A percentile compares a stretch with the other conserved stretches of the same genome.
Conservation (phyloP, 208 protist species). For the Acanthamoeba triangularis region DNA sequence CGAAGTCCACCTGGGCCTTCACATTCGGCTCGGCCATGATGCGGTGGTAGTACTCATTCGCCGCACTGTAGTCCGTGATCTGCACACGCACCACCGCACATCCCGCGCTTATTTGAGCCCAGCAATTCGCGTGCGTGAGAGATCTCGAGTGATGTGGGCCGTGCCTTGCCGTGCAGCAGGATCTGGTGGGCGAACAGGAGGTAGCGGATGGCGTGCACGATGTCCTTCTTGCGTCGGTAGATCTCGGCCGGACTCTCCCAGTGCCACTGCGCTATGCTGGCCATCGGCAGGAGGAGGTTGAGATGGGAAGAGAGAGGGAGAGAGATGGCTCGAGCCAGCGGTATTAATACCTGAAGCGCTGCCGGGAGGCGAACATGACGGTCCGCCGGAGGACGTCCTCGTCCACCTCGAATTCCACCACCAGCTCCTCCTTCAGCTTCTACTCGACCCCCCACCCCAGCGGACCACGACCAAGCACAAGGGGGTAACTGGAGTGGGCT, state of each 20-base stretch:
- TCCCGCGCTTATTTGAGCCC: too few relatives aligned
- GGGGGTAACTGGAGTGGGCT: too few relatives aligned
- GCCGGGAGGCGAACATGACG: slow-evolving; percentile 54
- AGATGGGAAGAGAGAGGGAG: too few relatives aligned
- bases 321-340: too few relatives aligned
- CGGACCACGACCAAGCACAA: too few relatives aligned
- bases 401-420: not conserved
- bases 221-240: slow-evolving; percentile 9
- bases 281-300: not conserved
- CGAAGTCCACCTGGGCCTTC: not conserved
- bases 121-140: not conserved
- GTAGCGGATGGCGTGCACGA: slow-evolving; percentile 30
- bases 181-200: slow-evolving; percentile 26
- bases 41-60: slow-evolving; percentile 1
- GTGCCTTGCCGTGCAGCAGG: not conserved
- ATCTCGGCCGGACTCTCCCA: not conserved
- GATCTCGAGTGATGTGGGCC: not conserved
- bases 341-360: not conserved
- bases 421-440: slow-evolving; percentile 43
- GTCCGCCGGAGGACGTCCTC: slow-evolving; percentile 18
- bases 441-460: not conserved
- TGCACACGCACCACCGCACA: not conserved
- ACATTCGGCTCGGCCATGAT: slow-evolving; percentile 20
- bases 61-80: not conserved
- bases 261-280: slow-evolving; percentile 26